Conservation (phyloP, 2,329 filamentous ascomycete genomes). For the Fusarium incarnatum region DNA sequence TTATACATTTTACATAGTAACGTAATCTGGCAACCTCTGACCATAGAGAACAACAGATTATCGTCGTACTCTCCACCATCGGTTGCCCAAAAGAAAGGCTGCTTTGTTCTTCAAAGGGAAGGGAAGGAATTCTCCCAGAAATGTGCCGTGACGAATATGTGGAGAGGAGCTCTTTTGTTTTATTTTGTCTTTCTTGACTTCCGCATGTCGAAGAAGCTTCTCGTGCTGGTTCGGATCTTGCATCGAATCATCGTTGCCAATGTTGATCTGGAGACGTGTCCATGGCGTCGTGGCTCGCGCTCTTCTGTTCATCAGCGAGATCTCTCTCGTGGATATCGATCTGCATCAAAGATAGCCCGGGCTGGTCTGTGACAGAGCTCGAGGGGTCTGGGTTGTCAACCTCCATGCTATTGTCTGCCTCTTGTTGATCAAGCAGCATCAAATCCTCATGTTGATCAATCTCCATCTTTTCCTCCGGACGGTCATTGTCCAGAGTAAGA, state of each 20-base stretch:
- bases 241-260: not conserved
- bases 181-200: not conserved
- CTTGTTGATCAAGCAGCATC: not conserved
- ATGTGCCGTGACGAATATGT: not conserved
- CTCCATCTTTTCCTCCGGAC: not conserved
- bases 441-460: not conserved
- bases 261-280: not conserved
- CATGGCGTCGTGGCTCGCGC: not conserved
- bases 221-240: not conserved
- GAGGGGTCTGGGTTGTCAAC: not conserved
- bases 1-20: not conserved
- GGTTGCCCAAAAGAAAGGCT: too few relatives aligned
- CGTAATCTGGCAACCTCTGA: not conserved
- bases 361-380: not conserved
- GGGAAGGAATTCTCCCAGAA: not conserved
- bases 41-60: not conserved
- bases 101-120: not conserved
- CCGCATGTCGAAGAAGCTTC: not conserved
- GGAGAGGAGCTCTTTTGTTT: not conserved
- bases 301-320: not conserved
- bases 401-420: not conserved
- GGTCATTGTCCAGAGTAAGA: not conserved
- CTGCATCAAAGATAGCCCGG: not conserved
- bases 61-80: not conserved
- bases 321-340: not conserved